phyloP scores from a whole-genome alignment of 2,329 filamentous ascomycete species.

The Neofusicoccum umdonicola region DNA sequence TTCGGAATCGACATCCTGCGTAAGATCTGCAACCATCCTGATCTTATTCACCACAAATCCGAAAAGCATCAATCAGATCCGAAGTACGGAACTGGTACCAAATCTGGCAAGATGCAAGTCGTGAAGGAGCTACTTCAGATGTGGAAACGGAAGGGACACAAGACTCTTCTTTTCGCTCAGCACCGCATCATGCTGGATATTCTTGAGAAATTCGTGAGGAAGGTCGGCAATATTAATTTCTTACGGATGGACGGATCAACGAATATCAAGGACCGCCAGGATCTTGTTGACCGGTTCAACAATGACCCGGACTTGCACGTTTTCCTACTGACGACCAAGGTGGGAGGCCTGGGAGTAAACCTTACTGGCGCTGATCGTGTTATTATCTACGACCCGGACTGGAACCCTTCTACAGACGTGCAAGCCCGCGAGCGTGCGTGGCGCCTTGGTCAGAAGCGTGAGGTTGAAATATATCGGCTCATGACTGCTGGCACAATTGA shows the following conservation, averaged over 20 bases:
- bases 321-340: slow-evolving; percentile 92
- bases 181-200: slow-evolving; percentile 95
- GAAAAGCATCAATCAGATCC: not conserved
- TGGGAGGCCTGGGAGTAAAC: slow-evolving; percentile 90
- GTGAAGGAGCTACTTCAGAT: slow-evolving; percentile 81
- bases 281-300: slow-evolving; percentile 91
- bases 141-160: slow-evolving; percentile 91
- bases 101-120: slow-evolving; percentile 95
- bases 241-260: slow-evolving; percentile 93
- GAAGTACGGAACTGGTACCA: slow-evolving; percentile 71
- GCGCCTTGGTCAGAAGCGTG: slow-evolving; percentile 90
- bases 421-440: slow-evolving; percentile 95
- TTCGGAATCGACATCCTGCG: slow-evolving; percentile 89
- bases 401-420: slow-evolving; percentile 95
- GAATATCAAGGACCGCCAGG: slow-evolving; percentile 81
- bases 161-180: slow-evolving; percentile 89
- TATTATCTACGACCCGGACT: slow-evolving; percentile 98
- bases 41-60: slow-evolving; percentile 66
- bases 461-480: slow-evolving; percentile 94
- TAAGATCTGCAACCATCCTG: slow-evolving; percentile 97
- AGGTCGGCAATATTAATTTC: slow-evolving; percentile 69
- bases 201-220: slow-evolving; percentile 73
- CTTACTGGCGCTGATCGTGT: slow-evolving; percentile 92
- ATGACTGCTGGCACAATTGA: slow-evolving; percentile 98
- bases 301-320: slow-evolving; percentile 74